Evolutionary conservation across 306 rosid species (phyloP).

Genomic region (Quercus agrifolia): DNA sequence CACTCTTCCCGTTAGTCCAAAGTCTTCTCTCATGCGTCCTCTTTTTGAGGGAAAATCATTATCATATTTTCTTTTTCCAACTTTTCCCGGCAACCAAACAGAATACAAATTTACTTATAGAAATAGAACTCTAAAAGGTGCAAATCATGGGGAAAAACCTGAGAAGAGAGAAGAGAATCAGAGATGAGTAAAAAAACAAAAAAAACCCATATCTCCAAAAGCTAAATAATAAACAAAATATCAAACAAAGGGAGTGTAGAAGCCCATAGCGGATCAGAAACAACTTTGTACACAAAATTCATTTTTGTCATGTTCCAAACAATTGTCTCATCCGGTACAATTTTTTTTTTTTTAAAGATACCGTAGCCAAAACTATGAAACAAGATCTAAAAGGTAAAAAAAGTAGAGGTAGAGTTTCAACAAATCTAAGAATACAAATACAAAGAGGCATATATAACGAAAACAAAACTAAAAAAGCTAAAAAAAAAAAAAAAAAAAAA

Average conservation of each 20-base stretch:
- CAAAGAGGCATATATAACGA: conserved; percentile 16
- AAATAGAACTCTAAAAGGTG: too few relatives aligned
- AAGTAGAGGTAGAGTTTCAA: background rate
- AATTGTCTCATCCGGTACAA: conserved; percentile 3
- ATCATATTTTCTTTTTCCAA: too few relatives aligned
- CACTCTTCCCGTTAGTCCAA: too few relatives aligned
- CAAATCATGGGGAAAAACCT: too few relatives aligned
- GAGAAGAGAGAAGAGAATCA: too few relatives aligned
- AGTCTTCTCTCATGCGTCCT: too few relatives aligned
- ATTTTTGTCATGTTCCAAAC: conserved; percentile 12
- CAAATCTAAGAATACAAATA: background rate
- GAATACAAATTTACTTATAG: too few relatives aligned
- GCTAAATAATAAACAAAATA: background rate
- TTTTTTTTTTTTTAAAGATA: background rate
- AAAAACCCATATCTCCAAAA: background rate
- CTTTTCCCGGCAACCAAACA: too few relatives aligned
- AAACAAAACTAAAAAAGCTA: too few relatives aligned
- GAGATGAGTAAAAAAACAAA: too few relatives aligned
- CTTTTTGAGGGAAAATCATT: too few relatives aligned
- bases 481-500: background rate
- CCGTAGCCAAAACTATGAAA: background rate
- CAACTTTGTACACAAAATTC: background rate
- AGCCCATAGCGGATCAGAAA: conserved; percentile 1
- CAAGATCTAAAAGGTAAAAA: background rate
- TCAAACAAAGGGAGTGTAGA: background rate